phyloP scores from a whole-genome alignment of 2,329 filamentous ascomycete species.

The Penicillium digitatum region DNA sequence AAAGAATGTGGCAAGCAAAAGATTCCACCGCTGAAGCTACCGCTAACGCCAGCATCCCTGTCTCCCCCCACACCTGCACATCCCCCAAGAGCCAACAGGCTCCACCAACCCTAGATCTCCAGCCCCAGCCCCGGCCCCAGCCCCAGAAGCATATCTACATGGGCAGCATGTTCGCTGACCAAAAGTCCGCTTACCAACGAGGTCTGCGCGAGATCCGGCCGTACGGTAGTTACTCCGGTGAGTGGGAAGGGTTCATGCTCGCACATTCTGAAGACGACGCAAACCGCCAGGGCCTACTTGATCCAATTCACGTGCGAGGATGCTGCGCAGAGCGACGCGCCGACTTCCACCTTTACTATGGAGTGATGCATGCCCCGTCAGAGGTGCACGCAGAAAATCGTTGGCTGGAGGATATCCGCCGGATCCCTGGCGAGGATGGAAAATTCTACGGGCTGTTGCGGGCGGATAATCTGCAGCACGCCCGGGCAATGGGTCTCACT shows the following conservation, averaged over 20 bases:
- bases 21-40: background rate
- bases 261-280: background rate
- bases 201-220: background rate
- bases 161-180: background rate
- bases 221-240: background rate
- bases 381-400: background rate
- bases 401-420: slow-evolving; percentile 2
- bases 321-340: background rate
- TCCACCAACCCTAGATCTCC: background rate
- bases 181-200: background rate
- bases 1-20: background rate
- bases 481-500: background rate
- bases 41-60: background rate
- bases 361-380: background rate
- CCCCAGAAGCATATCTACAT: background rate
- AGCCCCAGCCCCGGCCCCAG: background rate
- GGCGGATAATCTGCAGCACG: background rate
- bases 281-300: background rate
- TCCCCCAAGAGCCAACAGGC: background rate
- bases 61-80: background rate
- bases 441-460: background rate
- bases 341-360: background rate
- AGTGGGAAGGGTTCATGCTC: slow-evolving; percentile 3
- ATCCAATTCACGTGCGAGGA: background rate
- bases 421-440: background rate